Percentiles rank a stretch among this genome's conserved stretches.
Conservation (phyloP, 371 early-diverging fungal species). For the Umbelopsis sp. region DNA sequence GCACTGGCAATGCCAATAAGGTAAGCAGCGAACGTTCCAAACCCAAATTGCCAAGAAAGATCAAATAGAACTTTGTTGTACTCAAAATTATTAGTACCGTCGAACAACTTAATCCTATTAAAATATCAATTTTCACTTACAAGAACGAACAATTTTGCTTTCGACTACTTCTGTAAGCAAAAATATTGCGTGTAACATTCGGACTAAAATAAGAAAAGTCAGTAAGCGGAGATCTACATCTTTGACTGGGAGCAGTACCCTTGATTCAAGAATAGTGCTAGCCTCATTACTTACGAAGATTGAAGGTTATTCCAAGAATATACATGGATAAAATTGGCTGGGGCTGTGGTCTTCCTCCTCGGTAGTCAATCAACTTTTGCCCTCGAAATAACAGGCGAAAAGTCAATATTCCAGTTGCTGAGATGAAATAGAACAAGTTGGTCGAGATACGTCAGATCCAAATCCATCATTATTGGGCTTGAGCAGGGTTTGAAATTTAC, state of each 20-base stretch:
- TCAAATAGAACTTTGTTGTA: constrained; percentile 27
- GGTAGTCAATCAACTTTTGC: constrained; percentile 29
- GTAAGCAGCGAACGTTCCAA: constrained; percentile 32
- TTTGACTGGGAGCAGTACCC: not conserved
- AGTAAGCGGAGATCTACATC: constrained; percentile 1
- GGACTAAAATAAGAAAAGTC: constrained; percentile 29
- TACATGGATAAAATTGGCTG: constrained; percentile 46
- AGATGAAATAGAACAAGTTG: not conserved
- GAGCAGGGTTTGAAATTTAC: constrained; percentile 22
- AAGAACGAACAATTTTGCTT: constrained; percentile 30
- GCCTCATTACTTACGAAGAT: constrained; percentile 31
- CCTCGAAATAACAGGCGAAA: constrained; percentile 30
- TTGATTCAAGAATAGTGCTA: not conserved
- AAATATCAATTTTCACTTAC: constrained; percentile 19
- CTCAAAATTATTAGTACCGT: not conserved
- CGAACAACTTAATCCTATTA: too few species aligned
- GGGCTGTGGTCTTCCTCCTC: constrained; percentile 34
- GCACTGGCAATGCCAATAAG: constrained; percentile 38
- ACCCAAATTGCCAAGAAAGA: constrained; percentile 36
- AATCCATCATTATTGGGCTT: not conserved
- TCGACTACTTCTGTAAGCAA: constrained; percentile 29
- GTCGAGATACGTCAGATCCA: not conserved
- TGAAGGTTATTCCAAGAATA: constrained; percentile 32
- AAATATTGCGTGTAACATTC: constrained; percentile 36
- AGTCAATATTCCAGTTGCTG: constrained; percentile 21